Evolutionary conservation across 2,329 filamentous ascomycete genomes (phyloP), one percentile per base, ranked within the genome.

Genomic region (Ampelomyces quisqualis): DNA sequence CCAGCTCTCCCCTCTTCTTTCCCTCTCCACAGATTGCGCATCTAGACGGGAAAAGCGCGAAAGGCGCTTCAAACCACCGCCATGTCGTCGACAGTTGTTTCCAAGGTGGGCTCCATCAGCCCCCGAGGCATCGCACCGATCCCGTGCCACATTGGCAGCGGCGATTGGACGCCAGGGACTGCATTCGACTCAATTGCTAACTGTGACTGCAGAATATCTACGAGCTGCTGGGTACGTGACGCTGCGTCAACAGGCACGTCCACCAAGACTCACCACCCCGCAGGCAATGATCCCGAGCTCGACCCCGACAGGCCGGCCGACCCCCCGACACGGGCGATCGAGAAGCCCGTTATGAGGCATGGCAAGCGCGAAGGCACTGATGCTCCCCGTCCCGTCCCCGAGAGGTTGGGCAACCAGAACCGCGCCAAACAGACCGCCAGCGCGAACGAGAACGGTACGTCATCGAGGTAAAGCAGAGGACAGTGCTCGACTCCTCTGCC

Each of bases 381-480:
- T 69, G 80, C 82, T 65, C 82, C 86, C 44, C 65, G 44, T 51
- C 70, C 67, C 57, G 61, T 66, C 47, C 60, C 49, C 55, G 66
- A 69, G 59, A 59, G 46, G 58, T 51, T 47, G 53, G 59, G 46
- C 50, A 50, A 53, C 56, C 51, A 54, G 49, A 49, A 33, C 53
- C 52, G 57, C 49, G 31, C 55, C 51, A 61, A 61, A 45, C 54
- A 58, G 77, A 79, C 76, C 56, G 78, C 78, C 70, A 77, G 77
- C 68, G 88, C 87, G 68, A 94, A 84, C 74, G 91, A 96, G 72
- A 86, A 83, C 77, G 90, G 91, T 96, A 78, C 73, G 87, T 82
- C 49, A 28, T 19, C 11, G 24, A 21, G 23, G 21, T n/a, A n/a
- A 27, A 13, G 26, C 29, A 34, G 32, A 19, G 13, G 20, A 27